These are phyloP conservation scores for Pseudopyrenochaeta lycopersici DNA, from an alignment of 2,329 filamentous ascomycete genomes.

Conservation along the genomic window DNA sequence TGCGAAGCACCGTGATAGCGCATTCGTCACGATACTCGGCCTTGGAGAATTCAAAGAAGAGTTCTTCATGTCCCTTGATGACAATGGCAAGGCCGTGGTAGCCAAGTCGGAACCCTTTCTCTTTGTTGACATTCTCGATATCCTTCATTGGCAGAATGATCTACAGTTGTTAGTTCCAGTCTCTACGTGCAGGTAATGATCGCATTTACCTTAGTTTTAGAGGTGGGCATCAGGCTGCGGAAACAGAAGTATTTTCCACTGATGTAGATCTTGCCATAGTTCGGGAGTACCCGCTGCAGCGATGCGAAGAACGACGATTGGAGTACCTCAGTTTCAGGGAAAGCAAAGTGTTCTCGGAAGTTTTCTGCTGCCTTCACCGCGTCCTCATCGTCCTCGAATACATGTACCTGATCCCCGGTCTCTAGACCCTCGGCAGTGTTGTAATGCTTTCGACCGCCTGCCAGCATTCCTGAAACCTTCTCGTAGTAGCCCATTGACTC, in stretches of 20 bases:
- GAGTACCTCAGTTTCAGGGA: constrained; percentile 84
- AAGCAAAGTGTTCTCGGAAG: constrained; percentile 88
- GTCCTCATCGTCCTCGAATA: constrained; percentile 65
- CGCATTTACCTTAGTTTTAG: constrained; percentile 74
- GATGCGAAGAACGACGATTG: constrained; percentile 92
- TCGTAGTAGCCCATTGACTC: constrained; percentile 97
- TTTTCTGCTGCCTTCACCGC: constrained; percentile 67
- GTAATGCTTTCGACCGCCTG: constrained; percentile 89
- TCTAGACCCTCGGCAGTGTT: constrained; percentile 72
- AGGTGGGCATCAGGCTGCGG: constrained; percentile 87
- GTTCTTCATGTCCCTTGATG: constrained; percentile 90
- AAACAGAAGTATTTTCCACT: constrained; percentile 91
- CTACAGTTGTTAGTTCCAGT: constrained; percentile 22
- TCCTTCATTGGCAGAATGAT: constrained; percentile 89
- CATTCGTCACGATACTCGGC: constrained; percentile 87
- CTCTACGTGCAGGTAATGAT: constrained; percentile 5
- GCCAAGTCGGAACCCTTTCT: constrained; percentile 91
- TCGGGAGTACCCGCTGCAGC: constrained; percentile 85
- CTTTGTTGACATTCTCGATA: constrained; percentile 91
- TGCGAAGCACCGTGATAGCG: constrained; percentile 79
- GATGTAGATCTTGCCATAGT: constrained; percentile 97
- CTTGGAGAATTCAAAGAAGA: constrained; percentile 92
- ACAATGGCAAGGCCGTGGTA: constrained; percentile 93
- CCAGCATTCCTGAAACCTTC: constrained; percentile 97
- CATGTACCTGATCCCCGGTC: constrained; percentile 70